Percentiles rank a stretch among this genome's conserved stretches.
phyloP scores from a whole-genome alignment of 108 stramenopile species.

The Fragilariopsis cylindrus region DNA sequence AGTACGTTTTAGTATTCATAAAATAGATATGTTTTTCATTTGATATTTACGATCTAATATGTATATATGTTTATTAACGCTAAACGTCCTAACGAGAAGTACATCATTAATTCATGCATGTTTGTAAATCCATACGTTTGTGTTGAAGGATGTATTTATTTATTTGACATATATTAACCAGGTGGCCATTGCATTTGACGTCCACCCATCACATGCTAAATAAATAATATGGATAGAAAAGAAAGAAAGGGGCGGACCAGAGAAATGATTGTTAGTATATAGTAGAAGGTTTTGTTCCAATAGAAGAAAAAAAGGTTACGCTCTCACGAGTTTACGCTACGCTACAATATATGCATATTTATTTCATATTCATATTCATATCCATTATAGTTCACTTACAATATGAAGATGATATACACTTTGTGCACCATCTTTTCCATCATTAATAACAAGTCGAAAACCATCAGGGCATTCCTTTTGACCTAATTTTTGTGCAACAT shows the following conservation, averaged over 20 bases:
- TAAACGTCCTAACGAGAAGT: too few relatives aligned
- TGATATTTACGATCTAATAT: too few relatives aligned
- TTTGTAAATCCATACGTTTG: too few relatives aligned
- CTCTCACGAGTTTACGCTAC: too few relatives aligned
- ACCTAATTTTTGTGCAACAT: slow-evolving; percentile 85
- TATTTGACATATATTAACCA: slow-evolving; percentile 42
- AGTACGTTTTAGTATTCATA: too few relatives aligned
- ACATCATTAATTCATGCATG: too few relatives aligned
- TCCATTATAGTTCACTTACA: background rate
- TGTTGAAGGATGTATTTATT: too few relatives aligned
- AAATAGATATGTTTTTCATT: too few relatives aligned
- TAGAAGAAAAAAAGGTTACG: too few relatives aligned
- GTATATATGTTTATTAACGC: too few relatives aligned
- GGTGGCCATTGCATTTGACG: slow-evolving; percentile 94
- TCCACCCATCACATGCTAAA: slow-evolving; percentile 89
- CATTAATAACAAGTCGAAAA: slow-evolving; percentile 94
- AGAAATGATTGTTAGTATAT: background rate
- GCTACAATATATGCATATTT: too few relatives aligned
- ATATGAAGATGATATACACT: slow-evolving; percentile 91
- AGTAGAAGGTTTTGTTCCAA: background rate
- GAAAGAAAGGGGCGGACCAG: background rate
- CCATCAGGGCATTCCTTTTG: slow-evolving; percentile 86
- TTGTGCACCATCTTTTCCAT: slow-evolving; percentile 92
- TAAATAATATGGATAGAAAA: background rate
- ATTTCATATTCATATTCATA: too few relatives aligned